These are phyloP conservation scores for Albifimbria verrucaria DNA, from an alignment of 2,329 filamentous ascomycete species.

Conservation along the genomic window DNA sequence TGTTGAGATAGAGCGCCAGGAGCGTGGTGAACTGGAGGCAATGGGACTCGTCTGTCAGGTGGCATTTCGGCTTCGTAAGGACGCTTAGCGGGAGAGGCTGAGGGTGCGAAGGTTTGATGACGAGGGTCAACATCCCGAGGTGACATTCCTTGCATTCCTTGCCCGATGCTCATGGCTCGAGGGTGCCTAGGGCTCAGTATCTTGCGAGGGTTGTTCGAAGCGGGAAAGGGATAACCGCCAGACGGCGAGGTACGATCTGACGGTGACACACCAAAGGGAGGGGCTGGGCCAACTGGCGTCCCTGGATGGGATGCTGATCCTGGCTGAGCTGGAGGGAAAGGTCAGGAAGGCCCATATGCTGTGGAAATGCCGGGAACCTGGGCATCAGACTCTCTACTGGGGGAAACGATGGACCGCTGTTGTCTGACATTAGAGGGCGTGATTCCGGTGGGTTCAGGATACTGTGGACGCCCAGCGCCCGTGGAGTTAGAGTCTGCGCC, in stretches of 20 bases:
- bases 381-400: slow-evolving; percentile 16
- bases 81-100: slow-evolving; percentile 26
- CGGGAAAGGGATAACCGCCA: slow-evolving; percentile 26
- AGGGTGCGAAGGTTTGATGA: slow-evolving; percentile 13
- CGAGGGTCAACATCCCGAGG: slow-evolving; percentile 20
- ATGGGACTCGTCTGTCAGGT: slow-evolving; percentile 22
- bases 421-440: slow-evolving; percentile 14
- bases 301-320: slow-evolving; percentile 29
- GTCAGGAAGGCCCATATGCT: slow-evolving; percentile 17
- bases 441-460: slow-evolving; percentile 35
- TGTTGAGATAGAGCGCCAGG: slow-evolving; percentile 17
- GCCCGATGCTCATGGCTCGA: slow-evolving; percentile 24
- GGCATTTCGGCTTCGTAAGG: slow-evolving; percentile 24
- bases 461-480: slow-evolving; percentile 31
- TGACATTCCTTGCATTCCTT: slow-evolving; percentile 11
- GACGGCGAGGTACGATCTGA: slow-evolving; percentile 30
- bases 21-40: slow-evolving; percentile 20
- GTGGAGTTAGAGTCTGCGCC: slow-evolving; percentile 20
- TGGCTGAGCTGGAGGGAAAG: slow-evolving; percentile 22
- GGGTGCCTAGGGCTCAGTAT: slow-evolving; percentile 28
- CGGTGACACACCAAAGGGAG: slow-evolving; percentile 22
- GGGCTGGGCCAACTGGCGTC: slow-evolving; percentile 25
- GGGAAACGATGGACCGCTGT: slow-evolving; percentile 10
- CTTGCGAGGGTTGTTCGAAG: slow-evolving; percentile 23
- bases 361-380: slow-evolving; percentile 15